phyloP scores from a whole-genome alignment of 2,329 filamentous ascomycete genomes.

The Penicillium aurantiogriseum region DNA sequence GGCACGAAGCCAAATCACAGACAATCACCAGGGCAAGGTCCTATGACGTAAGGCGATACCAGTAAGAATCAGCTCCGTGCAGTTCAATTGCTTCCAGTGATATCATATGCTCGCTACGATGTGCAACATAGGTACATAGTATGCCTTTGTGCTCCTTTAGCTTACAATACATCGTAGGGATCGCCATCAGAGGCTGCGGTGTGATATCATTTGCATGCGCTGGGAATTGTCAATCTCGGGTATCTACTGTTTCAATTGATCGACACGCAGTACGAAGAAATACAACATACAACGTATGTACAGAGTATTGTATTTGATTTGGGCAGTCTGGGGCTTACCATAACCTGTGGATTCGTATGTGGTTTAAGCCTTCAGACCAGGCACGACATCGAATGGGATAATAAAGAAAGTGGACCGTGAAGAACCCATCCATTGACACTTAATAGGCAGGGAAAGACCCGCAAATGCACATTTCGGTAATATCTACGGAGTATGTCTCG shows the following conservation, averaged over 20 bases:
- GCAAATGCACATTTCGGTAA: background rate
- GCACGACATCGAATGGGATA: background rate
- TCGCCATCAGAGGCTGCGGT: background rate
- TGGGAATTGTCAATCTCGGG: background rate
- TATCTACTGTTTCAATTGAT: background rate
- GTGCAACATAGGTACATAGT: background rate
- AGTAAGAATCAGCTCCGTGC: background rate
- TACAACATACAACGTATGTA: too few relatives aligned
- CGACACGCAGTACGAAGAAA: background rate
- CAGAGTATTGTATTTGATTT: background rate
- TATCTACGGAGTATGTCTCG: background rate
- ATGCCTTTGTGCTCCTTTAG: background rate
- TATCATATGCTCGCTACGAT: conserved; percentile 3
- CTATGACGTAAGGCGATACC: background rate
- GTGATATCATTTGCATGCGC: conserved; percentile 13
- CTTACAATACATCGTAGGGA: background rate
- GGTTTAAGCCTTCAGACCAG: background rate
- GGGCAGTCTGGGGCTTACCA: background rate
- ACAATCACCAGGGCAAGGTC: background rate
- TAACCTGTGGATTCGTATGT: background rate
- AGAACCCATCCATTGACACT: background rate
- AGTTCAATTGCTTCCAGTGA: background rate
- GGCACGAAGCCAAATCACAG: too few relatives aligned
- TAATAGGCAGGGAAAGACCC: background rate
- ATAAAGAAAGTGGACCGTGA: background rate